phyloP scores from a whole-genome alignment of 306 rosid genomes.

The Quercus aquifolioides region DNA sequence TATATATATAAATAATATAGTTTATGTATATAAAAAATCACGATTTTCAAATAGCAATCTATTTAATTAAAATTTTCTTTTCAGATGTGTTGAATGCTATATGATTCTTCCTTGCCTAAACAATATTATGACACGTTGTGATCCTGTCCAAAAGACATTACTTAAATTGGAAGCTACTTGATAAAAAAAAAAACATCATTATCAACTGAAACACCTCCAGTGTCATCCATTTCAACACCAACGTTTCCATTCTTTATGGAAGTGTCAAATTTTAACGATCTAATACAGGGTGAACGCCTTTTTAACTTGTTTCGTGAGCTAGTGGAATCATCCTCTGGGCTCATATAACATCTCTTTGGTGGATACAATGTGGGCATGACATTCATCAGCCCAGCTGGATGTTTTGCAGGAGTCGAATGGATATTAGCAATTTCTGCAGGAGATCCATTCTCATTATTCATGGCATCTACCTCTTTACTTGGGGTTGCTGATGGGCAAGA shows the following conservation, averaged over 20 bases:
- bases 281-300: slow-evolving; percentile 50
- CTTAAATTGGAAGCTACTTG: no score
- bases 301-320: slow-evolving; percentile 43
- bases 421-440: slow-evolving; percentile 1
- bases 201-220: slow-evolving; percentile 23
- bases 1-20: no score
- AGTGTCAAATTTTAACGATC: slow-evolving; percentile 68
- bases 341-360: slow-evolving; percentile 55
- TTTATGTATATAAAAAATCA: no score
- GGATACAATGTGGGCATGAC: slow-evolving; percentile 50
- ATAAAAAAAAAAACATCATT: slow-evolving; percentile 24
- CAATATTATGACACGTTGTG: no score
- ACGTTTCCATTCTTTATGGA: slow-evolving; percentile 48
- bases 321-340: slow-evolving; percentile 38
- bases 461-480: slow-evolving; percentile 25
- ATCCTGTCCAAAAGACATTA: no score
- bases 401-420: slow-evolving; percentile 55
- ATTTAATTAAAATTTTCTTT: no score
- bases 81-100: no score
- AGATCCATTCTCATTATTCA: slow-evolving; percentile 28
- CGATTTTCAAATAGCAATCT: no score
- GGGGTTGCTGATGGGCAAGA: slow-evolving; percentile 36
- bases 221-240: slow-evolving; percentile 6
- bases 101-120: no score
- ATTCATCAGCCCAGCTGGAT: slow-evolving; percentile 55